Evolutionary conservation across 306 rosid genomes (phyloP), one percentile per base, ranked within the genome.

Genomic region (Acacia melanoxylon): DNA sequence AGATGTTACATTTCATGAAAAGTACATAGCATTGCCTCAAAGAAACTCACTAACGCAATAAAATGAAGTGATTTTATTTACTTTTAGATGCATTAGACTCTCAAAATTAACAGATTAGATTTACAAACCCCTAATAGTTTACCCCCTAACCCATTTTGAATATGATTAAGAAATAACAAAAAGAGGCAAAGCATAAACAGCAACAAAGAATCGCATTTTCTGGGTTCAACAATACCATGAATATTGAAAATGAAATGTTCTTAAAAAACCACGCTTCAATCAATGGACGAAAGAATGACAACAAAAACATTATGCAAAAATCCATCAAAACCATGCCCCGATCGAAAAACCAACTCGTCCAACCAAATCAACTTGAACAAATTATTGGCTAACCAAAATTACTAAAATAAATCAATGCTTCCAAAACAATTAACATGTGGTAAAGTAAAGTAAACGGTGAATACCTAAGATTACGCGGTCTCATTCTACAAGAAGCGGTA

Each of bases 401-500:
- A 56, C 9, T 56, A 12, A 45, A 71, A 80, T 8, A 35, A 56
- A 46, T 66, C 4, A 44, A 44, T 24, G 54, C 72, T 15, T 63
- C 52, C 42, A 7, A 68, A 24, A 3, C 14, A 16, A 24, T 5
- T 5, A 24, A 72, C 7, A 8, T 2, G 59, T 29, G 31, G 31
- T 29, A 2, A 29, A 29, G 27, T 25, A 48, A 46, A 72, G 15
- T 10, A 54, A 6, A 54, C 11, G 20, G 6, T 1, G 2, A 35
- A 63, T 42, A 92, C 95, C 97, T 84, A 90, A 84, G 46, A 90
- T 75, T 75, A 11, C 93, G 91, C 83, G 86, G 86, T 19, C 91
- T 90, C 84, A 90, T 84, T 79, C 83, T 93, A 74, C 92, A 87
- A 13, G 89, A 89, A 51, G 89, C 82, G 49, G 87, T 88, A 83